Evolutionary conservation across 2,329 filamentous ascomycete genomes (phyloP), one percentile per base, ranked within the genome.

Genomic region (Thermomyces lanuginosus): DNA sequence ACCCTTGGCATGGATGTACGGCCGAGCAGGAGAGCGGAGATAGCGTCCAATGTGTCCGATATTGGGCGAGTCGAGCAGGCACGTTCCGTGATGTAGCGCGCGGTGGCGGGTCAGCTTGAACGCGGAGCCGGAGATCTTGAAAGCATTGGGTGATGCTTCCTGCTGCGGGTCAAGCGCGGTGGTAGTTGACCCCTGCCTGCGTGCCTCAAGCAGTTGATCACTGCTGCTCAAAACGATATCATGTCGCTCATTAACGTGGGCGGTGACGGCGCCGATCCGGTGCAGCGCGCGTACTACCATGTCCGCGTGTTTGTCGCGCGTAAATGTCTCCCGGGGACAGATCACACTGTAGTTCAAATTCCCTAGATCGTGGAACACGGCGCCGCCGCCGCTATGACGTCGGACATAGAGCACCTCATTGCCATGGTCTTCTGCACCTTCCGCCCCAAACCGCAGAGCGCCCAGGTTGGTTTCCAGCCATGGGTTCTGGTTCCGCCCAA

Each of bases 341-440:
- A 92, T 91, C 29, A 95, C 81, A 46, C 77, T 79, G 64, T 84
- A 98, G 54, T 98, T 98, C 39, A 92, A 68, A 49, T 98, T 98
- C 29, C 86, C 86, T 21, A 63, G 55, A 50, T 95, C 89, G 51
- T 98, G 89, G 48, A 92, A 95, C 27, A 98, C 89, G 2, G 89
- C 73, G 23, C 89, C 89, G 25, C 89, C 89, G 15, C 89, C 89
- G 12, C 76, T 84, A 26, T 86, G 71, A 10, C 89, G 69, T 8
- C 89, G 73, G 4, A 98, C 80, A 8, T 92, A 70, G 31, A 67
- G 55, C 2, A 69, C 57, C 33, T 21, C 43, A 14, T 22, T 21
- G 2, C 29, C 20, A 9, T 22, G 26, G 26, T 8, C 24, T 35
- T 22, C 36, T 41, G 17, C 36, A 48, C 44, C 52, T 49, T 35